Evolutionary conservation across 257 asterid species (phyloP).

Genomic region (Nemophila menziesii): DNA sequence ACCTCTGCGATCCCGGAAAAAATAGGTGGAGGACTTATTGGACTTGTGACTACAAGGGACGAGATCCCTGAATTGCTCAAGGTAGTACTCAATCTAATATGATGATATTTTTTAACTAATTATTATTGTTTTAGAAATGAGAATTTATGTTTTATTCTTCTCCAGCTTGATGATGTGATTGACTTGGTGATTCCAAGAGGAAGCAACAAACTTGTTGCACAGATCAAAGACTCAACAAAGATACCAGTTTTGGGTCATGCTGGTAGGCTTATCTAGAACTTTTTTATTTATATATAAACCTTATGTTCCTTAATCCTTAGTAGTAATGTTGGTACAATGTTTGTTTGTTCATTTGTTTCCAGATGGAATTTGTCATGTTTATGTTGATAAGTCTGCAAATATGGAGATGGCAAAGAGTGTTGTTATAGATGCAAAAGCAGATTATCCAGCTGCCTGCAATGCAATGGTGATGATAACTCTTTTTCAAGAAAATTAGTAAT

Average conservation of each 20-base stretch:
- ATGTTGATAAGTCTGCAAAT: slow-evolving; percentile 58
- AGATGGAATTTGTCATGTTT: slow-evolving; percentile 89
- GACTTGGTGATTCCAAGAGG: slow-evolving; percentile 94
- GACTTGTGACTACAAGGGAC: slow-evolving; percentile 67
- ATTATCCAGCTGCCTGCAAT: slow-evolving; percentile 86
- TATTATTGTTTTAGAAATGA: neutral
- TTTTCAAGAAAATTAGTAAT: neutral
- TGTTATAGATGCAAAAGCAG: slow-evolving; percentile 62
- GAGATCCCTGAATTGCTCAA: slow-evolving; percentile 76
- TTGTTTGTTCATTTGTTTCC: slow-evolving; percentile 10
- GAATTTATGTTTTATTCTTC: slow-evolving; percentile 3
- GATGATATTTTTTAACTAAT: neutral
- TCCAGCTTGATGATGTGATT: slow-evolving; percentile 76
- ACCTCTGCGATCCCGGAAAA: slow-evolving; percentile 55
- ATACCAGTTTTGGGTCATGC: slow-evolving; percentile 91
- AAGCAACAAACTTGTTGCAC: slow-evolving; percentile 78
- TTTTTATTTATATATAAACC: neutral
- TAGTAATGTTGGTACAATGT: neutral
- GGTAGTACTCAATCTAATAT: slow-evolving; percentile 29
- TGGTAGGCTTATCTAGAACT: slow-evolving; percentile 19
- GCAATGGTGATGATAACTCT: slow-evolving; percentile 48
- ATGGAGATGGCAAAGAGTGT: slow-evolving; percentile 60
- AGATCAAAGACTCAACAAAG: slow-evolving; percentile 68
- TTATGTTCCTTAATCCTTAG: neutral
- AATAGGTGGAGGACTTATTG: slow-evolving; percentile 64